Evolutionary conservation across 1,284 basidiomycete genomes (phyloP), one percentile per base, ranked within the genome.

Genomic region (Boletellus dicymbophilus): DNA sequence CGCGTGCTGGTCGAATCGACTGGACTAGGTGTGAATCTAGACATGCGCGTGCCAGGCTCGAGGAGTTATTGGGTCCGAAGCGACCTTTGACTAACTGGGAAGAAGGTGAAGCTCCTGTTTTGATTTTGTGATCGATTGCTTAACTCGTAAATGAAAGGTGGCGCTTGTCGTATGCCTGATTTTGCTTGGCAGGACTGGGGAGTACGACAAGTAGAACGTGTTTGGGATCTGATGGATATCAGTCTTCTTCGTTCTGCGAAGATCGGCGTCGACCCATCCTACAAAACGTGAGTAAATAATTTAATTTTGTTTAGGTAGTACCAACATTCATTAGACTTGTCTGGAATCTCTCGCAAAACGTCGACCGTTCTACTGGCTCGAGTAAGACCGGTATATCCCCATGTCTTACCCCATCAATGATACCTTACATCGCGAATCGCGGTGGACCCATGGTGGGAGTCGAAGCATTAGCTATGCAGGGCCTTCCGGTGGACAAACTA

Each of bases 341-440:
- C 2, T 98, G 95, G 95, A 98, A 98, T 69, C 78, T 98, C n/a
- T 95, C 93, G 5, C 95, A 98, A 69, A 98, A 98, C 58, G 95
- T 98, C 26, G 93, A 95, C 68, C 84, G 94, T 15, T 90, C 90
- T 37, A 92, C 88, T 34, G 90, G 90, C 5, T 87, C 90, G 0
- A 84, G 80, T 51, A 86, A 85, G 66, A 76, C 86, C 2, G 95
- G 94, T 9, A 90, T 96, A 40, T 92, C 88, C 51, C 92, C 92
- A 2, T 98, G 95, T 68, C 80, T 98, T 18, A 98, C 95, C 0
- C 95, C 95, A 0, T 89, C 91, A 30, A 97, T 97, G 90, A 98
- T 98, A 55, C 93, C 95, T 0, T 98, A 94, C 66, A 88, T 97
- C 62, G 94, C 95, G 26, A 94, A 91, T 62, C 93, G 95, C 44